Evolutionary conservation across 2,329 filamentous ascomycete species (phyloP).

Genomic region (Ilyonectria destructans): DNA sequence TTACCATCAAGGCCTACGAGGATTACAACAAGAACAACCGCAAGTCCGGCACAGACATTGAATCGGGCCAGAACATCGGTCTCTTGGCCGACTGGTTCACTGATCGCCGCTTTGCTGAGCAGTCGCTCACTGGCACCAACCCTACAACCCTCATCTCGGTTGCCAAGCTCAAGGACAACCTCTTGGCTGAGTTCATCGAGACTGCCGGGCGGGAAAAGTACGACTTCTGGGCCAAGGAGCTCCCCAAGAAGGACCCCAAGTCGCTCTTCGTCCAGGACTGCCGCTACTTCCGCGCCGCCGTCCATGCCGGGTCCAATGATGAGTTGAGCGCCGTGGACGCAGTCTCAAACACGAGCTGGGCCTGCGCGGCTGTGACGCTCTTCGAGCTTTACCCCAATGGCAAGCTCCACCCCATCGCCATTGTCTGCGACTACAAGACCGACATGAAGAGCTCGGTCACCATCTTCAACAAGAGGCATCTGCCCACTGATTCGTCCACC

Average conservation of each 20-base stretch:
- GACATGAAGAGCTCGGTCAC: constrained; percentile 62
- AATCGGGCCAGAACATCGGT: constrained; percentile 53
- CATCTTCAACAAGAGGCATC: constrained; percentile 65
- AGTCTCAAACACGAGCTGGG: constrained; percentile 48
- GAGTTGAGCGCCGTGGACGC: constrained; percentile 50
- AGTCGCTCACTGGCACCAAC: constrained; percentile 62
- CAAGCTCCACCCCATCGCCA: constrained; percentile 65
- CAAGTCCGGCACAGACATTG: constrained; percentile 56
- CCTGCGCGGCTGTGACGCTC: constrained; percentile 60
- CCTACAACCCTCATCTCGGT: constrained; percentile 64
- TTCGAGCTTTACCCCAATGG: constrained; percentile 62
- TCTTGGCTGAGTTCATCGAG: constrained; percentile 55
- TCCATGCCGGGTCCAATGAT: constrained; percentile 49
- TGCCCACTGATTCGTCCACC: constrained; percentile 49
- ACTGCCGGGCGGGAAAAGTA: constrained; percentile 54
- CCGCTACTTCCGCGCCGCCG: constrained; percentile 60
- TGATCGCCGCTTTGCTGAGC: constrained; percentile 62
- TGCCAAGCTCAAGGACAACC: constrained; percentile 55
- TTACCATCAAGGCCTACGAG: constrained; percentile 51
- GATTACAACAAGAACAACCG: constrained; percentile 55
- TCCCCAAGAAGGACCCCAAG: constrained; percentile 48
- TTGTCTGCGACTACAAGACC: constrained; percentile 64
- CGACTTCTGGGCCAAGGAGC: constrained; percentile 51
- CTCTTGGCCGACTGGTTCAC: constrained; percentile 60
- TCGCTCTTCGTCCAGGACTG: constrained; percentile 62